These are phyloP conservation scores for Schrenkiella parvula DNA, from an alignment of 345 rosid species.

Conservation along the genomic window DNA sequence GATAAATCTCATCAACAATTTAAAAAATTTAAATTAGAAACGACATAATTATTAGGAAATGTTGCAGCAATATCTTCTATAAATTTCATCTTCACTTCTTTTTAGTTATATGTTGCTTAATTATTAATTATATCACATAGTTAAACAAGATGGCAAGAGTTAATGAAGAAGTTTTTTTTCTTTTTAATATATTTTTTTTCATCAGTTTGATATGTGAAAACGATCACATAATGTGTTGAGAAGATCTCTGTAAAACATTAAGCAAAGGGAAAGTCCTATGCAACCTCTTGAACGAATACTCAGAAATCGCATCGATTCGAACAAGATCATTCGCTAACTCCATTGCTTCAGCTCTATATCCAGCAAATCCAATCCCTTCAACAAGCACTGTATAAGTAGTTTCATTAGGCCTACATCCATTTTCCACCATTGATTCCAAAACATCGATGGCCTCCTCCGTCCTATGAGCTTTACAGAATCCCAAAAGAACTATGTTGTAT, in stretches of 20 bases:
- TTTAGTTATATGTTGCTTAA: no score
- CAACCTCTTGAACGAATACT: conserved; percentile 51
- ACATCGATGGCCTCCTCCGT: conserved; percentile 63
- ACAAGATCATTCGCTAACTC: conserved; percentile 54
- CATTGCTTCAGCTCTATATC: conserved; percentile 70
- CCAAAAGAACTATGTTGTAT: conserved; percentile 71
- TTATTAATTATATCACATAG: no score
- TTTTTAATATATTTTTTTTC: no score
- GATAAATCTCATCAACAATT: no score
- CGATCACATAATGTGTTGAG: no score
- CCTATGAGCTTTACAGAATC: conserved; percentile 66
- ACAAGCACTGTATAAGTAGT: conserved; percentile 61
- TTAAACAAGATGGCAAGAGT: no score
- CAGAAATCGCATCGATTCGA: conserved; percentile 49
- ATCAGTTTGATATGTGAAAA: no score
- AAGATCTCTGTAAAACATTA: conserved; percentile 48
- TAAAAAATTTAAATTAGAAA: no score
- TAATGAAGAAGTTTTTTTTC: no score
- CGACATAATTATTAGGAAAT: no score
- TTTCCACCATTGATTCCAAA: conserved; percentile 54
- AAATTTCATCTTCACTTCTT: no score
- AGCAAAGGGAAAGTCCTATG: conserved; percentile 63
- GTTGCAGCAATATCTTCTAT: no score
- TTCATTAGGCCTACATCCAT: conserved; percentile 72
- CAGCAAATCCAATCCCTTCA: conserved; percentile 77